Conservation (phyloP, 495 filamentous ascomycete genomes). For the Platismatia glauca region DNA sequence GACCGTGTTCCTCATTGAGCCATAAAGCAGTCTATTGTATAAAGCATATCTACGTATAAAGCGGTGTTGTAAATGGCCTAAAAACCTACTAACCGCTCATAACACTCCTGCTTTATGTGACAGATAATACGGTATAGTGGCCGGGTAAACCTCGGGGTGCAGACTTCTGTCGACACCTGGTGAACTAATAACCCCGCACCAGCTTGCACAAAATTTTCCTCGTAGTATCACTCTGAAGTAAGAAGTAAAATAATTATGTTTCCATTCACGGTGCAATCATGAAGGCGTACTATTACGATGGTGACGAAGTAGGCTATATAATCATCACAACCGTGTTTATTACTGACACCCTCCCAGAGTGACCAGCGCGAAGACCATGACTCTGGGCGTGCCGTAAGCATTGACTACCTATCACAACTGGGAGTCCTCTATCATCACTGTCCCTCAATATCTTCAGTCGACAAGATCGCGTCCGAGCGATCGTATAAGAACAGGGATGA, state of each 20-base stretch:
- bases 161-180: too few relatives aligned
- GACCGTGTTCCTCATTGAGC: too few relatives aligned
- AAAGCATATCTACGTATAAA: too few relatives aligned
- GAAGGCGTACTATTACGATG: conserved; percentile 80
- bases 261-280: conserved; percentile 35
- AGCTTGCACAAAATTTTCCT: too few relatives aligned
- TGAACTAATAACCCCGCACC: too few relatives aligned
- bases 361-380: conserved; percentile 90
- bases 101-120: too few relatives aligned
- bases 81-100: too few relatives aligned
- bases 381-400: conserved; percentile 56
- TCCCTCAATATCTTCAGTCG: conserved; percentile 52
- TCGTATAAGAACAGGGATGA: conserved; percentile 93
- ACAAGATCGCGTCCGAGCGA: conserved; percentile 63
- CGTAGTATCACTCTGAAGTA: too few relatives aligned
- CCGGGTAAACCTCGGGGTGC: too few relatives aligned
- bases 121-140: too few relatives aligned
- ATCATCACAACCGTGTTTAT: conserved; percentile 5
- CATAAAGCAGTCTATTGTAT: too few relatives aligned
- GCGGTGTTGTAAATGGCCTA: too few relatives aligned
- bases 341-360: conserved; percentile 45
- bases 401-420: conserved; percentile 55
- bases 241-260: not conserved
- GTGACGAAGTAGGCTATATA: conserved; percentile 54
- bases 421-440: conserved; percentile 73